A percentile compares a stretch with the other conserved stretches of the same genome.
Conservation (phyloP, 2,329 filamentous ascomycete species). For the Phyllosticta citrichinensis region DNA sequence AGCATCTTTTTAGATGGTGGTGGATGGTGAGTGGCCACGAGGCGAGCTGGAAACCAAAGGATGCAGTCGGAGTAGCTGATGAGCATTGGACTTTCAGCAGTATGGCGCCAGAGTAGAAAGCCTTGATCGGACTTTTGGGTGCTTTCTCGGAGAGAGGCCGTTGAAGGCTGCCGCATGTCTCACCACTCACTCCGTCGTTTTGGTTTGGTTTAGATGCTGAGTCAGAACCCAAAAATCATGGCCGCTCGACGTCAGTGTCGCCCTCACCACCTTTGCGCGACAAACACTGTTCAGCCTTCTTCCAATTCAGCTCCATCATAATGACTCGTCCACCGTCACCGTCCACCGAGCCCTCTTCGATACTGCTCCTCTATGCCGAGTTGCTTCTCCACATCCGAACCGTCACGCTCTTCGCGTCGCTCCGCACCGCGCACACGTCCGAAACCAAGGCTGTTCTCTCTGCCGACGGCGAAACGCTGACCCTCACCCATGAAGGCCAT, state of each 20-base stretch:
- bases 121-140: not conserved
- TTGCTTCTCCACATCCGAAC: constrained; percentile 51
- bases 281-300: not conserved
- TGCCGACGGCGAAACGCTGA: constrained; percentile 33
- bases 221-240: not conserved
- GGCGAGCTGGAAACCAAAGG: not conserved
- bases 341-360: not conserved
- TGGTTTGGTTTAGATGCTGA: not conserved
- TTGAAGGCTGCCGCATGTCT: too few species aligned
- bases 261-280: not conserved
- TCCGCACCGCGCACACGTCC: constrained; percentile 34
- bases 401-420: constrained; percentile 46
- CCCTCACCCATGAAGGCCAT: constrained; percentile 37
- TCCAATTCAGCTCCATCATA: not conserved
- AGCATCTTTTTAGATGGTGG: not conserved
- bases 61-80: not conserved
- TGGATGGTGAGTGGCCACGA: not conserved
- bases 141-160: not conserved
- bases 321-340: not conserved
- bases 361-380: constrained; percentile 46
- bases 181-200: too few species aligned
- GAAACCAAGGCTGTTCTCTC: constrained; percentile 36
- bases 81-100: not conserved
- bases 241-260: not conserved
- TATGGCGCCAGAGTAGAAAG: not conserved